These are phyloP conservation scores for Mucor racemosus DNA, from an alignment of 371 early-diverging fungal species.

Conservation along the genomic window DNA sequence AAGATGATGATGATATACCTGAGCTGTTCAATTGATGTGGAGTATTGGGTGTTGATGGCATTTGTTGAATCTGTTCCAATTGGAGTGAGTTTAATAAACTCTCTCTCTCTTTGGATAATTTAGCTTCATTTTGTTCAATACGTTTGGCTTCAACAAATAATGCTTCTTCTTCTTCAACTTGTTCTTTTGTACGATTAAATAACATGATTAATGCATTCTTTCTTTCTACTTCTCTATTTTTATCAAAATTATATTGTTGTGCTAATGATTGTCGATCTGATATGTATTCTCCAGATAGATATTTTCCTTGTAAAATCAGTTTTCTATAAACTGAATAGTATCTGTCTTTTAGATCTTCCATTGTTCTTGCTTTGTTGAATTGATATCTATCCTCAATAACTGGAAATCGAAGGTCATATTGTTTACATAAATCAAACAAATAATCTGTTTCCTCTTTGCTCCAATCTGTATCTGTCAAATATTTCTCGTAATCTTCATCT, in stretches of 20 bases:
- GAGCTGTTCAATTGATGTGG: slow-evolving; percentile 29
- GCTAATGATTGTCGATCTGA: slow-evolving; percentile 44
- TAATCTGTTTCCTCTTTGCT: slow-evolving; percentile 86
- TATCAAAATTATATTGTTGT: slow-evolving; percentile 59
- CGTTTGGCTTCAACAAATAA: slow-evolving; percentile 77
- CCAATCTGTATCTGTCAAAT: slow-evolving; percentile 79
- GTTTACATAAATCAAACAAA: slow-evolving; percentile 74
- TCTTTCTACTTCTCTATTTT: slow-evolving; percentile 73
- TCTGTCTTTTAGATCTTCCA: slow-evolving; percentile 80
- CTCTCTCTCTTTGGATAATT: slow-evolving; percentile 78
- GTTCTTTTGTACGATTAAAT: slow-evolving; percentile 74
- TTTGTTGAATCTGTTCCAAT: slow-evolving; percentile 58
- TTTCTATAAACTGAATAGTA: slow-evolving; percentile 71
- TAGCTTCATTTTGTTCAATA: slow-evolving; percentile 78
- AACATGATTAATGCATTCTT: slow-evolving; percentile 77
- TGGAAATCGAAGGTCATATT: slow-evolving; percentile 82
- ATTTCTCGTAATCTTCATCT: slow-evolving; percentile 71
- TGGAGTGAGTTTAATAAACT: slow-evolving; percentile 65
- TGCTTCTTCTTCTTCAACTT: slow-evolving; percentile 85
- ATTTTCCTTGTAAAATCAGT: slow-evolving; percentile 48
- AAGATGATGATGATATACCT: slow-evolving; percentile 14
- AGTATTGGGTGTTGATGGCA: slow-evolving; percentile 46
- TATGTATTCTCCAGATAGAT: slow-evolving; percentile 35
- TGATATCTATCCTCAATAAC: slow-evolving; percentile 86
- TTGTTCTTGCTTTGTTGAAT: slow-evolving; percentile 40